Conservation (phyloP, 2,329 filamentous ascomycete species). For the Knoxdaviesia proteae region DNA sequence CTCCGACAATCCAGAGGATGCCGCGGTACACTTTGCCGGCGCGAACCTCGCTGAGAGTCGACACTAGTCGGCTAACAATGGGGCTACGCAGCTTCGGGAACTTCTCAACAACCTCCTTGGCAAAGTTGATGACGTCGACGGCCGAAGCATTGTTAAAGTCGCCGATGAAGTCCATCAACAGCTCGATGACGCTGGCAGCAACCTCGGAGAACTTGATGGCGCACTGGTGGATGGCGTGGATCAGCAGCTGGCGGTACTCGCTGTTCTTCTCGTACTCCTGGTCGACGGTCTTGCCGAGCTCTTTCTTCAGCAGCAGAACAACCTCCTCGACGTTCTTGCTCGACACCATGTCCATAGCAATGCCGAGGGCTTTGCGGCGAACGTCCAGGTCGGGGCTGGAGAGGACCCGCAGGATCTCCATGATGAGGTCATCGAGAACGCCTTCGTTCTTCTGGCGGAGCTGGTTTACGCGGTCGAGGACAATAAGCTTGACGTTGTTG, state of each 20-base stretch:
- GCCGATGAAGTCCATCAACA: slow-evolving; percentile 97
- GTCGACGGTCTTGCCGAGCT: slow-evolving; percentile 90
- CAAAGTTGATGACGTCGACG: slow-evolving; percentile 93
- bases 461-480: slow-evolving; percentile 81
- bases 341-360: slow-evolving; percentile 93
- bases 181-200: slow-evolving; percentile 83
- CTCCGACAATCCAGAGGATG: slow-evolving; percentile 92
- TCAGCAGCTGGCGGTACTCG: slow-evolving; percentile 85
- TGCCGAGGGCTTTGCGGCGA: slow-evolving; percentile 68
- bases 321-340: slow-evolving; percentile 99
- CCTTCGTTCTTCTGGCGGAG: slow-evolving; percentile 75
- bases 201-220: slow-evolving; percentile 99
- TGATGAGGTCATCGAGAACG: slow-evolving; percentile 77
- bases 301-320: slow-evolving; percentile 88
- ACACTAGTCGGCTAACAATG: slow-evolving; percentile 74
- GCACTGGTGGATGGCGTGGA: slow-evolving; percentile 94
- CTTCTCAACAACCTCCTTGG: slow-evolving; percentile 97
- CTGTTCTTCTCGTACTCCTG: slow-evolving; percentile 97
- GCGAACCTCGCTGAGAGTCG: slow-evolving; percentile 78
- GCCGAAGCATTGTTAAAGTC: slow-evolving; percentile 96
- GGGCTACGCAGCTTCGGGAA: slow-evolving; percentile 76
- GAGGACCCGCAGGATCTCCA: slow-evolving; percentile 90
- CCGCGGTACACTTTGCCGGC: slow-evolving; percentile 95
- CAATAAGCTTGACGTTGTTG: slow-evolving; percentile 98
- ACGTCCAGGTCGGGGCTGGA: slow-evolving; percentile 94